Conservation (phyloP, 805 yeast species). For the Kurtzmaniella fragi region DNA sequence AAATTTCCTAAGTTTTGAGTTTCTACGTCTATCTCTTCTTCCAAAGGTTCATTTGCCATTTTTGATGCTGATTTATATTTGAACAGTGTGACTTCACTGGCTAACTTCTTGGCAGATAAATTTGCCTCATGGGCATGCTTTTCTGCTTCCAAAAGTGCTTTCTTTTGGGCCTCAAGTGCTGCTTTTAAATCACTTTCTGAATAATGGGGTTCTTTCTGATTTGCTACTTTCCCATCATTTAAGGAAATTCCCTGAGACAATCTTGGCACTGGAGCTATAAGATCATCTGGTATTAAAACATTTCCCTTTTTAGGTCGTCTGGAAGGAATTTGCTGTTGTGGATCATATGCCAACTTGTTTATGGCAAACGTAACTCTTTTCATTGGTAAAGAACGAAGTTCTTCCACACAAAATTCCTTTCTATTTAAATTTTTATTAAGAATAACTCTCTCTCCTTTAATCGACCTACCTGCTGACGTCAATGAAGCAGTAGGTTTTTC, state of each 20-base stretch:
- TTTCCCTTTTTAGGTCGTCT: conserved; percentile 50
- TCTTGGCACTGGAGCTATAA: conserved; percentile 56
- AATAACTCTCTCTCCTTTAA: conserved; percentile 22
- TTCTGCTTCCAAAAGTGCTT: conserved; percentile 54
- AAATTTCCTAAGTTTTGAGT: conserved; percentile 14
- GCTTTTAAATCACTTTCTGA: conserved; percentile 45
- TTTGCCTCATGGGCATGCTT: conserved; percentile 78
- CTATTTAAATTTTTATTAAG: conserved; percentile 43
- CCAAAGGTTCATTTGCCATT: conserved; percentile 1
- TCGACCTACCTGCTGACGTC: background rate
- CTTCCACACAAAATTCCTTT: conserved; percentile 27
- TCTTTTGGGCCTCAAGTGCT: conserved; percentile 56
- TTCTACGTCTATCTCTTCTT: conserved; percentile 8
- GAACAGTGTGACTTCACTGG: conserved; percentile 54
- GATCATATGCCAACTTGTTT: conserved; percentile 68
- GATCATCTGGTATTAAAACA: conserved; percentile 57
- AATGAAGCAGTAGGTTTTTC: background rate
- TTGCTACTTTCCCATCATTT: conserved; percentile 24
- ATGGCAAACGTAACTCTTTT: conserved; percentile 75
- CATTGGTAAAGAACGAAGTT: conserved; percentile 23
- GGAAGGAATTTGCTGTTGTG: conserved; percentile 64
- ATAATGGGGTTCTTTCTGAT: conserved; percentile 18
- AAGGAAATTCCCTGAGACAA: conserved; percentile 65
- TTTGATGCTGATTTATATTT: conserved; percentile 15
- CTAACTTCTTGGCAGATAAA: conserved; percentile 62